Percentiles rank a stretch among this genome's conserved stretches.
phyloP scores from a whole-genome alignment of 352 stramenopile genomes.

The Phytophthora kernoviae region DNA sequence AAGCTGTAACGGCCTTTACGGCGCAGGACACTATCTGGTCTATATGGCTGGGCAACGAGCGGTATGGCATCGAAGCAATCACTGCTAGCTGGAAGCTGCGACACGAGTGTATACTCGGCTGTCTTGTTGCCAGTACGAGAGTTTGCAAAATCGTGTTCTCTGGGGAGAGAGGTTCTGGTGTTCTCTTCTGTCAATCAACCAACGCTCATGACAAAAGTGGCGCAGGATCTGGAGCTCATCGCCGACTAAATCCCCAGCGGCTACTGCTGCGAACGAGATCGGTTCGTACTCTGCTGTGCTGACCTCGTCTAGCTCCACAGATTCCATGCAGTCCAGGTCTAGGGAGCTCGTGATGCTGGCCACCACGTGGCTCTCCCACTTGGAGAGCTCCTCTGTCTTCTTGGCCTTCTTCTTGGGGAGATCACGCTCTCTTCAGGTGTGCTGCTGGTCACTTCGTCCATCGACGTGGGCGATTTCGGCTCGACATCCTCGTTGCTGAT shows the following conservation, averaged over 20 bases:
- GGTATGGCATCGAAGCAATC: too few relatives aligned
- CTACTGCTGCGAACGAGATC: conserved; percentile 26
- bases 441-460: conserved; percentile 32
- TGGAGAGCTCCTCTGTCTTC: conserved; percentile 25
- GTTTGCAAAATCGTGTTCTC: too few relatives aligned
- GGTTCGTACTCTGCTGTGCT: conserved; percentile 22
- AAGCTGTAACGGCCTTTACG: too few relatives aligned
- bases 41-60: too few relatives aligned
- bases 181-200: background rate
- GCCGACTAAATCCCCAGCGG: conserved; percentile 24
- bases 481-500: conserved; percentile 10
- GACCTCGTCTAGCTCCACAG: conserved; percentile 1
- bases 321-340: conserved; percentile 19
- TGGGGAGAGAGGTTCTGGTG: too few relatives aligned
- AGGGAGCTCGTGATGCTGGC: conserved; percentile 29
- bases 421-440: conserved; percentile 36
- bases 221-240: conserved; percentile 52
- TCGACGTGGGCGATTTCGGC: conserved; percentile 36
- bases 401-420: conserved; percentile 61
- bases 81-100: too few relatives aligned
- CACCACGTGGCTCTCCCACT: conserved; percentile 38
- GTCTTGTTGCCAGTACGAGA: too few relatives aligned
- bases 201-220: conserved; percentile 44
- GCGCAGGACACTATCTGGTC: too few relatives aligned
- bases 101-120: too few relatives aligned